Conservation (phyloP, 139 green algal species). For the Haematococcus sp. region DNA sequence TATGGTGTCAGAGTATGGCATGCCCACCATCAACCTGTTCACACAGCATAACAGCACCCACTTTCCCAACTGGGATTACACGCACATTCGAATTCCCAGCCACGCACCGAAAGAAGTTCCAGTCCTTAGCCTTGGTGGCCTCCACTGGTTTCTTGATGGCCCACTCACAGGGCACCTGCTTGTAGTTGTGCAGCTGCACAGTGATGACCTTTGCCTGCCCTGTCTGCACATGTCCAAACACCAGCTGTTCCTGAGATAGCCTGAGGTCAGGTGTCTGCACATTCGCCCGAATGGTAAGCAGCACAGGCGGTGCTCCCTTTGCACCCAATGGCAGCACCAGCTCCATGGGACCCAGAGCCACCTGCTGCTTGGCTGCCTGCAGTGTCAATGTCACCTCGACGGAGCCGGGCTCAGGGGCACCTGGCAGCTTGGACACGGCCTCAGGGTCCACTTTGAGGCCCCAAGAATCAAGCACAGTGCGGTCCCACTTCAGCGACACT, state of each 20-base stretch:
- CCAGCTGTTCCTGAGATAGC: conserved; percentile 39
- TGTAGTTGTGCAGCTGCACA: conserved; percentile 71
- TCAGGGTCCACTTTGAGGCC: conserved; percentile 71
- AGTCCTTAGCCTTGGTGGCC: conserved; percentile 60
- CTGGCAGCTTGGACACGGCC: conserved; percentile 59
- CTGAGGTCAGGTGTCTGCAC: conserved; percentile 60
- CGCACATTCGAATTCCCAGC: too few species aligned
- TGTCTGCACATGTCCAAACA: conserved; percentile 64
- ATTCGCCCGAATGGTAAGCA: conserved; percentile 58
- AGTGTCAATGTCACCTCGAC: conserved; percentile 56
- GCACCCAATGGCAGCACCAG: conserved; percentile 54
- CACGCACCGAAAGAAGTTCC: conserved; percentile 54
- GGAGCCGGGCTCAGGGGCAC: conserved; percentile 48
- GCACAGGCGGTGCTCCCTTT: conserved; percentile 56
- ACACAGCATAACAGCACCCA: too few species aligned
- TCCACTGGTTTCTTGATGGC: conserved; percentile 64
- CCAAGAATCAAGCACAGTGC: conserved; percentile 46
- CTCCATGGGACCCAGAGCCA: conserved; percentile 49
- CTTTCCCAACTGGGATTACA: too few species aligned
- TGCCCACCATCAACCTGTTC: too few species aligned
- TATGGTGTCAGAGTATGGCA: too few species aligned
- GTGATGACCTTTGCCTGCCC: conserved; percentile 68
- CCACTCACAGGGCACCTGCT: conserved; percentile 64
- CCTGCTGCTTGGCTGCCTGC: conserved; percentile 37
- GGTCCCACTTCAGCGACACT: conserved; percentile 58